phyloP scores from a whole-genome alignment of 2,329 filamentous ascomycete genomes.

The Venturia aucupariae region DNA sequence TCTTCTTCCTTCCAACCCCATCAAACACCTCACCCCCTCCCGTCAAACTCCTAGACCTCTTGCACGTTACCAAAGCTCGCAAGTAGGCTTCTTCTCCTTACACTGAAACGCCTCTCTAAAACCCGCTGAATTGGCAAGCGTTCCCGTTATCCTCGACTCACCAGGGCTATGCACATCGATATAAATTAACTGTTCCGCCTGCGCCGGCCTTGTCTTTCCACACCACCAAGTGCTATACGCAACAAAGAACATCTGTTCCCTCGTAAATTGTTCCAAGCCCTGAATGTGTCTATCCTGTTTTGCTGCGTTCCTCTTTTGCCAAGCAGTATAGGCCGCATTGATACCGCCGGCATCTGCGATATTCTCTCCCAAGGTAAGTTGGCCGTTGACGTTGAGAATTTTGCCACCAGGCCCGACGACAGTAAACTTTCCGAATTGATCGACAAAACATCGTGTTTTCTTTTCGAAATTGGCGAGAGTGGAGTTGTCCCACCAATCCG shows the following conservation, averaged over 20 bases:
- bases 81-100: slow-evolving; percentile 53
- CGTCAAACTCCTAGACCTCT: no score
- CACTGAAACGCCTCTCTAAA: slow-evolving; percentile 62
- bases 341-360: slow-evolving; percentile 65
- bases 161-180: slow-evolving; percentile 52
- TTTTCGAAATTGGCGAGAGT: slow-evolving; percentile 51
- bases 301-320: slow-evolving; percentile 47
- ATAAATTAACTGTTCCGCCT: slow-evolving; percentile 48
- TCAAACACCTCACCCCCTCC: no score
- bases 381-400: slow-evolving; percentile 51
- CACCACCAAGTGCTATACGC: slow-evolving; percentile 59
- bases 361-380: slow-evolving; percentile 58
- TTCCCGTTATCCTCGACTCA: slow-evolving; percentile 46
- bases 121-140: slow-evolving; percentile 58
- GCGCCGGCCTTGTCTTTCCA: slow-evolving; percentile 50
- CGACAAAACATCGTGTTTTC: slow-evolving; percentile 54
- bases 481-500: slow-evolving; percentile 57
- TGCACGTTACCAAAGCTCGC: slow-evolving; percentile 67
- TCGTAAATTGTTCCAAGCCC: slow-evolving; percentile 50
- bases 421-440: slow-evolving; percentile 57
- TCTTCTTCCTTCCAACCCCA: neutral
- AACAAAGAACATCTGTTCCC: slow-evolving; percentile 63
- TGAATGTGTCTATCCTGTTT: slow-evolving; percentile 26
- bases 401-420: slow-evolving; percentile 48
- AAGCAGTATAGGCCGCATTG: slow-evolving; percentile 53